phyloP scores from a whole-genome alignment of 2,329 filamentous ascomycete genomes.

The Cladorrhinum sp. region DNA sequence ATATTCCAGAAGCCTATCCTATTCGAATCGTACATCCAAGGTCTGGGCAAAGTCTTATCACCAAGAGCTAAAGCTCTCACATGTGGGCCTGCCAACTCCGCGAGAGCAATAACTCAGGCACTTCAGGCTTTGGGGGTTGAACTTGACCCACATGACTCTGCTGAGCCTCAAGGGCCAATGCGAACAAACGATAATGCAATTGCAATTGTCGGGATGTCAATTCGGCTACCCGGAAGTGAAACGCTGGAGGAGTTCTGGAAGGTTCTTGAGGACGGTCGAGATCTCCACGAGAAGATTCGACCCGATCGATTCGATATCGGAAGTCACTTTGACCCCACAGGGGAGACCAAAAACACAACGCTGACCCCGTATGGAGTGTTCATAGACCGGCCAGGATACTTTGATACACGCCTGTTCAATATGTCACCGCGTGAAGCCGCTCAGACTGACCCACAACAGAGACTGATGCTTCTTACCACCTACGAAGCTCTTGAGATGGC shows the following conservation, averaged over 20 bases:
- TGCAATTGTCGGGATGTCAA: conserved; percentile 16
- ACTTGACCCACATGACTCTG: background rate
- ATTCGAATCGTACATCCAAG: conserved; percentile 1
- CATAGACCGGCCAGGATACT: conserved; percentile 16
- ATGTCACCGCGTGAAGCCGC: conserved; percentile 19
- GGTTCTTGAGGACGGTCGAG: conserved; percentile 10
- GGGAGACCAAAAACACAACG: conserved; percentile 10
- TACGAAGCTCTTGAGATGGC: conserved; percentile 23
- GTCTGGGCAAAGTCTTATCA: background rate
- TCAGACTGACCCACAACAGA: conserved; percentile 16
- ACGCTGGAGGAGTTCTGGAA: conserved; percentile 15
- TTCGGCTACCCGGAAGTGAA: conserved; percentile 14
- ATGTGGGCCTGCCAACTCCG: conserved; percentile 10
- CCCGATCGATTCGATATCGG: conserved; percentile 17
- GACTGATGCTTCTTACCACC: conserved; percentile 13
- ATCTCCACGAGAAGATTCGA: conserved; percentile 14
- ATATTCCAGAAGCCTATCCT: conserved; percentile 13
- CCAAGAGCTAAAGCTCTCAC: background rate
- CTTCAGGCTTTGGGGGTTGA: background rate
- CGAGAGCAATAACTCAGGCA: conserved; percentile 3
- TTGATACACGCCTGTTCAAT: conserved; percentile 19
- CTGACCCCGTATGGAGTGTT: conserved; percentile 11
- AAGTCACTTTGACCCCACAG: conserved; percentile 13
- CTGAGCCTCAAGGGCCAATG: background rate
- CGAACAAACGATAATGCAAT: background rate